phyloP scores from a whole-genome alignment of 768 basidiomycete species.

The Mrakia frigida region DNA sequence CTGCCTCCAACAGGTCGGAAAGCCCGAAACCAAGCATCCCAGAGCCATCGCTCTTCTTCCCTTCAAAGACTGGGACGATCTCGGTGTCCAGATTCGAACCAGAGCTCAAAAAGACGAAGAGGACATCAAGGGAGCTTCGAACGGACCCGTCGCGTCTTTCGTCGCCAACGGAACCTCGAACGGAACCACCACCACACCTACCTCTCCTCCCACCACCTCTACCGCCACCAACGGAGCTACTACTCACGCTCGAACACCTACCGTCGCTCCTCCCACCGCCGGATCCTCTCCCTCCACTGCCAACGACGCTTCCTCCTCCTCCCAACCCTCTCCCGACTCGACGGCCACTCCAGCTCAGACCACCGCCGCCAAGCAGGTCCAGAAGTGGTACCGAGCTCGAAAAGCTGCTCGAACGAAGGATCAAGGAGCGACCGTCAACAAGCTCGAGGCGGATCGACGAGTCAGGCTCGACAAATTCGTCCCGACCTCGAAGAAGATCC shows the following conservation, averaged over 20 bases:
- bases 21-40: neutral
- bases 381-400: neutral
- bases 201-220: neutral
- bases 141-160: neutral
- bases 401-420: neutral
- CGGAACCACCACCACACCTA: neutral
- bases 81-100: neutral
- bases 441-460: neutral
- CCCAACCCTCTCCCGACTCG: neutral
- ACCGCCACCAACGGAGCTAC: no score
- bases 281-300: neutral
- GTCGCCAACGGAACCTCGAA: neutral
- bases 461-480: neutral
- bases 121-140: neutral
- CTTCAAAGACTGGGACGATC: neutral
- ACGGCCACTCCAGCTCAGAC: neutral
- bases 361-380: neutral
- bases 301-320: neutral
- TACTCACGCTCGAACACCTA: neutral
- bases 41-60: neutral
- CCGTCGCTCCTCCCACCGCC: neutral
- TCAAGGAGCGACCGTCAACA: neutral
- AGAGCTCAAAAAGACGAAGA: neutral
- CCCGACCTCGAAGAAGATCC: neutral
- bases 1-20: slow-evolving; percentile 1